Base-by-base conservation (phyloP, 345 rosid genomes). In the Syzygium grande region DNA sequence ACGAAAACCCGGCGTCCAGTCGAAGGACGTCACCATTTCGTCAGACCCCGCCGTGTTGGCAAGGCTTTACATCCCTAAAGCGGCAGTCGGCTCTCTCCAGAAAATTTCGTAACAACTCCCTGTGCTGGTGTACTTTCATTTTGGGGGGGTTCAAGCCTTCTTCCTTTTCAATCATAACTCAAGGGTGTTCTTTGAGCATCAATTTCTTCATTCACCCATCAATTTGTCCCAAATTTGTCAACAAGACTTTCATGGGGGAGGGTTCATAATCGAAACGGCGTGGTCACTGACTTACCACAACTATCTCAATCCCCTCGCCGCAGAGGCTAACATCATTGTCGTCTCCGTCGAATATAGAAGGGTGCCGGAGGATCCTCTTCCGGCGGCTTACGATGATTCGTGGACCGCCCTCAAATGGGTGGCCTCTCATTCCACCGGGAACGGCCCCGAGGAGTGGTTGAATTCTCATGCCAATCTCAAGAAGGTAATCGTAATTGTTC, bases 331-430 rank as follows among this genome's bases (percentile, higher is more conserved):
- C 68, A 65, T 88, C 30, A 78, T 88, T 14, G 87, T 78, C 7
- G 56, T 88, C 83, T 73, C 85, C 49, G 79, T 88, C 30, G 89
- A 88, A 13, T 88, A 85, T 30, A 41, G 89, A 58, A 92, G 92
- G 53, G 97, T 94, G 27, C 99, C 97, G 16, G 98, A 96, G 87
- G 90, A 91, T 53, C 93, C 90, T 68, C 86, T 95, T 25, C 98
- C 97, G 1, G 43, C 85, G 6, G 93, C 92, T 0, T 92, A 93
- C 22, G 94, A 94, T 7, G 96, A 96, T 56, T 93, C 96, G 3
- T 93, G 92, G 94, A 88, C 84, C 4, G 92, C 91, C 7, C 90
- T 93, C 22, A 88, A 89, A 23, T 96, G 97, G 95, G 85, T 95
- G 3, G 92, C 92, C 5, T 7, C 84, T 2, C 93, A 91, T 85